Evolutionary conservation across 2,329 filamentous ascomycete species (phyloP), one percentile per base, ranked within the genome.

Genomic region (Ascochyta lentis): DNA sequence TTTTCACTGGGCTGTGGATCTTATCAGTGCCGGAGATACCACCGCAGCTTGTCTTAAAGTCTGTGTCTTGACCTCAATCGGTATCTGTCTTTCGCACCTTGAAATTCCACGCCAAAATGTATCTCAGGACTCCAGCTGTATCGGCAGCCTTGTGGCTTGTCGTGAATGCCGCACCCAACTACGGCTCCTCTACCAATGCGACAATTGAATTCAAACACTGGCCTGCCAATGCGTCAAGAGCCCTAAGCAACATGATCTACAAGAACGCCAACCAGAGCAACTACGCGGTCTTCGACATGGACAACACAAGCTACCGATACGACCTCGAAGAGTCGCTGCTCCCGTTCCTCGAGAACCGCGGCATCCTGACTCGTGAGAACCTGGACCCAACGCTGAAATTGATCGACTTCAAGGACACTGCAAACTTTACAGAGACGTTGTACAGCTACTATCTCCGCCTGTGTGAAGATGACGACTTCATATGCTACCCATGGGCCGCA

Each of bases 221-320:
- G 69, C 69, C 69, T 24, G 58, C 61, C 26, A 62, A 65, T 37
- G 67, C 68, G 42, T 67, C 65, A 33, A 58, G 54, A 43, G 60
- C 64, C n/a, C 63, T 72, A 22, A 61, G 62, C 41, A 56, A 59
- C 39, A 72, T 72, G 69, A 72, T 72, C 35, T 22, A 49, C 22
- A 60, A 59, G 22, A 72, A 70, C 31, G 69, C 69, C 15, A 70
- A 72, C 44, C 64, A 69, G 49, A 69, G 65, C 61, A 68, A 68
- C 57, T 70, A 68, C 38, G 69, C 69, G 6, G 64, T 70, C 38
- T 70, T 72, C 53, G 69, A 72, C 53, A 70, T 69, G 66, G 69
- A 72, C 59, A 70, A 72, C 45, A 72, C 69, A 8, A 68, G 64
- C 46, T 72, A 68, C 49, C 62, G 63, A 24, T 67, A 70, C 37